A percentile compares a stretch with the other conserved stretches of the same genome.
Evolutionary conservation across 305 asterid genomes (phyloP).

Genomic region (Solanum hybrid): DNA sequence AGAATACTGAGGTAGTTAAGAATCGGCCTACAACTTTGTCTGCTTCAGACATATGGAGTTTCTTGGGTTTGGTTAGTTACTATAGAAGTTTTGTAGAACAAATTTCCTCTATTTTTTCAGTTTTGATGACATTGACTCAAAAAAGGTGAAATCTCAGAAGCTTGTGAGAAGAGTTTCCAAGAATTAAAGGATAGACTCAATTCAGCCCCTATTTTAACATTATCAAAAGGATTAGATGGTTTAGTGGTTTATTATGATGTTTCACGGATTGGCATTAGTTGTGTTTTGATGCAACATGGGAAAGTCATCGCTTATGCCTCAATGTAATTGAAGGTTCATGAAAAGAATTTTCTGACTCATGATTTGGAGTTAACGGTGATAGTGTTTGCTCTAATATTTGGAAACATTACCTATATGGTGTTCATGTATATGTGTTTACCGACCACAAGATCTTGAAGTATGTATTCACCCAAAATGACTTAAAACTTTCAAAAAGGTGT

Average conservation of each 20-base stretch:
- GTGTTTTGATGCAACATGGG: background rate
- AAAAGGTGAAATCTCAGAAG: background rate
- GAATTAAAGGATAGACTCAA: background rate
- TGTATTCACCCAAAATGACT: background rate
- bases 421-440: background rate
- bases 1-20: background rate
- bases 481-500: background rate
- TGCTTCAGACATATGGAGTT: background rate
- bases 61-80: background rate
- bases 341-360: background rate
- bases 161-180: background rate
- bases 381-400: background rate
- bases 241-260: background rate
- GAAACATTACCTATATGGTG: background rate
- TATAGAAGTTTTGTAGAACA: background rate
- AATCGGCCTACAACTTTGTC: background rate
- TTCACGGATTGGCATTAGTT: background rate
- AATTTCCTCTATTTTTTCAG: background rate
- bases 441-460: background rate
- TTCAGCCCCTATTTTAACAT: background rate
- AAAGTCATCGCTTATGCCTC: background rate
- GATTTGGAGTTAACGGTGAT: background rate
- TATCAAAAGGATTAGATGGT: background rate
- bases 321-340: background rate
- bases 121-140: background rate